These are phyloP conservation scores for Colletotrichum sp. DNA, from an alignment of 2,329 filamentous ascomycete genomes.

Conservation along the genomic window DNA sequence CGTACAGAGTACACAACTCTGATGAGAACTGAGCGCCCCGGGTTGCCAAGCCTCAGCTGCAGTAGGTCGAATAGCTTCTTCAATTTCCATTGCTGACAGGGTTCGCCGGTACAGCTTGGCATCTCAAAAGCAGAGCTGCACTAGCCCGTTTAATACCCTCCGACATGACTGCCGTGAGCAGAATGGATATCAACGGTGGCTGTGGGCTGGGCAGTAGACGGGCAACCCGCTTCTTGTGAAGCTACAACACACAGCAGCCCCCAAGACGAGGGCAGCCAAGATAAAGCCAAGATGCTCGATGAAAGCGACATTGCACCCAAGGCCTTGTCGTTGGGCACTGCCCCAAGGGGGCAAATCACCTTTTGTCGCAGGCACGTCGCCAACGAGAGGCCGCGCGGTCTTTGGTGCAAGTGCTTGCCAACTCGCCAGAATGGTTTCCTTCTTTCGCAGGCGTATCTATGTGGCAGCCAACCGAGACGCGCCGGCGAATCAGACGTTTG, in stretches of 20 bases:
- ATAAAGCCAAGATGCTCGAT: slow-evolving; percentile 1
- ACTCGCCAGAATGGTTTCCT: neutral
- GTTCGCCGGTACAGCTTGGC: neutral
- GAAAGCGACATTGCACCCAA: neutral
- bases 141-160: neutral
- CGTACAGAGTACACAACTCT: neutral
- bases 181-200: neutral
- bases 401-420: neutral
- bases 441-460: neutral
- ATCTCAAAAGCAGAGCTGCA: neutral
- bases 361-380: neutral
- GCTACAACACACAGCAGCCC: neutral
- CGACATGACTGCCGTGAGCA: neutral
- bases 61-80: neutral
- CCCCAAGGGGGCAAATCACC: neutral
- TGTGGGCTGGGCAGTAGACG: slow-evolving; percentile 12
- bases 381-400: neutral
- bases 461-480: neutral
- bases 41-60: neutral
- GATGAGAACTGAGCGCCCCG: neutral
- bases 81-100: neutral
- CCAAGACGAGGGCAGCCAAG: neutral
- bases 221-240: neutral
- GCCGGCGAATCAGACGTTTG: neutral
- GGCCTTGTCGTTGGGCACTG: neutral